Conservation (phyloP, 2,329 filamentous ascomycete genomes). For the Zymoseptoria pseudotritici region DNA sequence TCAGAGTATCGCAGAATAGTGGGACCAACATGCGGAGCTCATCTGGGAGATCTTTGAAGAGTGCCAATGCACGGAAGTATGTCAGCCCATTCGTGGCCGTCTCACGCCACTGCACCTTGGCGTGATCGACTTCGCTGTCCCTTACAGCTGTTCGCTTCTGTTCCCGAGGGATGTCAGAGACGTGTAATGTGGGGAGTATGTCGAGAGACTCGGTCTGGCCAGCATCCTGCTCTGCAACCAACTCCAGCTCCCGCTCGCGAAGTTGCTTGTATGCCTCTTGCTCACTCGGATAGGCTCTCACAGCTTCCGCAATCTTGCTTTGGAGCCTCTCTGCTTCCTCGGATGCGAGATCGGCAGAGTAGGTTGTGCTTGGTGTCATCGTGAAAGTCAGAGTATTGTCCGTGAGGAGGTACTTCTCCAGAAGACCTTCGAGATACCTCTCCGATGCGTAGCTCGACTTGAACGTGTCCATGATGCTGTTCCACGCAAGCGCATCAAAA, state of each 20-base stretch:
- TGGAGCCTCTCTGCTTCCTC: slow-evolving; percentile 73
- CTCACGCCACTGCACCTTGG: slow-evolving; percentile 80
- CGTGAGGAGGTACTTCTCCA: slow-evolving; percentile 86
- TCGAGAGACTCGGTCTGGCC: slow-evolving; percentile 78
- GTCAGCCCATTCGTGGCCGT: slow-evolving; percentile 92
- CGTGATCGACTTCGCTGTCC: slow-evolving; percentile 50
- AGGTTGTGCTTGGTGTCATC: slow-evolving; percentile 78
- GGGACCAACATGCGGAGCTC: slow-evolving; percentile 80
- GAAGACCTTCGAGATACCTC: slow-evolving; percentile 72
- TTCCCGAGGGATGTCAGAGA: slow-evolving; percentile 77
- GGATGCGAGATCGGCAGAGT: slow-evolving; percentile 62
- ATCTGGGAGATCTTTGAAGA: slow-evolving; percentile 69
- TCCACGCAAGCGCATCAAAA: slow-evolving; percentile 85
- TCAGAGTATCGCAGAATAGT: slow-evolving; percentile 83
- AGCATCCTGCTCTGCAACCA: slow-evolving; percentile 58
- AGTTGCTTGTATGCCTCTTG: slow-evolving; percentile 65
- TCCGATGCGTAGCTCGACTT: slow-evolving; percentile 66
- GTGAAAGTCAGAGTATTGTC: slow-evolving; percentile 85
- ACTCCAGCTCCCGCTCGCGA: slow-evolving; percentile 67
- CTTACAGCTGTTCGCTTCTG: slow-evolving; percentile 66
- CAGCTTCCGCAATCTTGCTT: slow-evolving; percentile 63
- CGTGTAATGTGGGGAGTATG: slow-evolving; percentile 79
- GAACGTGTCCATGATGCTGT: slow-evolving; percentile 77
- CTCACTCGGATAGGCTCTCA: slow-evolving; percentile 60
- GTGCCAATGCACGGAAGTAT: slow-evolving; percentile 86